A percentile compares a stretch with the other conserved stretches of the same genome.
Conservation (phyloP, 352 stramenopile genomes). For the Aphanomyces cochlioides region DNA sequence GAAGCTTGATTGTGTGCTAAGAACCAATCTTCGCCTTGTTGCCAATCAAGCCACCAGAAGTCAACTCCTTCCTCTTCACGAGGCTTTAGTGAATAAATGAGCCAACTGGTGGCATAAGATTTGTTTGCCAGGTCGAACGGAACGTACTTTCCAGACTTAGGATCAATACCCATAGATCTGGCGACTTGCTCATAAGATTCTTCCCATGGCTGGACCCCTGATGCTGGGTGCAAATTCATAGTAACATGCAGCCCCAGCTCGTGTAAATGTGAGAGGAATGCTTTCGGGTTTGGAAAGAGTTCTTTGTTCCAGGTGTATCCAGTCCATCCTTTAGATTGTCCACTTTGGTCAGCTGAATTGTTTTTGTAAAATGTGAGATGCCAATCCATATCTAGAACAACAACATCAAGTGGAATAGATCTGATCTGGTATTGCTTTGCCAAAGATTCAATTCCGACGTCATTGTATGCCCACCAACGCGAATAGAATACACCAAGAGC, state of each 20-base stretch:
- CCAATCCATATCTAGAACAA: constrained; percentile 67
- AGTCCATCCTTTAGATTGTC: constrained; percentile 42
- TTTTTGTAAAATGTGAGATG: constrained; percentile 51
- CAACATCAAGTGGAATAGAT: constrained; percentile 44
- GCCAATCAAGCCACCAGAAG: constrained; percentile 65
- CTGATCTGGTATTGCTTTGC: constrained; percentile 37
- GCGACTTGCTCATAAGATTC: constrained; percentile 38
- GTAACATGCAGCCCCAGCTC: constrained; percentile 38
- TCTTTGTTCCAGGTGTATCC: constrained; percentile 50
- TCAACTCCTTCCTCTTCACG: constrained; percentile 40
- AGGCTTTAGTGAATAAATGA: constrained; percentile 35
- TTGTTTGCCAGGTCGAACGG: constrained; percentile 43
- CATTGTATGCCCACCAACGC: constrained; percentile 49
- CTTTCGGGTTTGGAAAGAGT: constrained; percentile 41
- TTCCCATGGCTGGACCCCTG: constrained; percentile 46
- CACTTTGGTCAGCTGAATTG: constrained; percentile 33
- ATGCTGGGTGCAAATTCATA: constrained; percentile 50
- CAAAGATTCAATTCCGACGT: constrained; percentile 39
- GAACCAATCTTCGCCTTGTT: constrained; percentile 50
- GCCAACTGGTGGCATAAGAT: constrained; percentile 35
- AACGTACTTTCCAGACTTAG: constrained; percentile 35
- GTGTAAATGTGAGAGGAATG: constrained; percentile 41
- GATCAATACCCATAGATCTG: constrained; percentile 39
- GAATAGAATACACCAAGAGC: constrained; percentile 49
- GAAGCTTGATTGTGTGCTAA: constrained; percentile 32